Evolutionary conservation across 345 rosid genomes (phyloP), one percentile per base, ranked within the genome.

Genomic region (Populus tremula): DNA sequence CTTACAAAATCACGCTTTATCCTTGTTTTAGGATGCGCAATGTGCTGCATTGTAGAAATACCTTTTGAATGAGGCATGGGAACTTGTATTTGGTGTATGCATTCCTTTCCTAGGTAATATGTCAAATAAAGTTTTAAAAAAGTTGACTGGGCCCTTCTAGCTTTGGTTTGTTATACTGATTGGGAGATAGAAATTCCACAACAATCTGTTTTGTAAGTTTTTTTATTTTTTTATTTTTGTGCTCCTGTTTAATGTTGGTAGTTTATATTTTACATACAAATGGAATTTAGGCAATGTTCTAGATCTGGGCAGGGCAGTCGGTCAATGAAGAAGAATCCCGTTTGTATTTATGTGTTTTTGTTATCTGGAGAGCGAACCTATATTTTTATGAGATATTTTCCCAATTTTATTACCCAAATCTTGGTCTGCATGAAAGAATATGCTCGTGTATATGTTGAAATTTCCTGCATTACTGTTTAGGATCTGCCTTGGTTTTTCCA

Each of bases 1-100:
- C 84, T 84, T 74, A 33, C 47, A 47, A 69, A 69, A 23, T 74
- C 78, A 25, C 50, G 68, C 41, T 69, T 73, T 56, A 78, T 67
- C 49, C 73, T 54, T 78, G 65, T 67, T 59, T 56, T 72, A 56
- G 66, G 72, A 59, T 68, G 69, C 62, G 8, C 23, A 29, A 41
- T 16, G 31, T n/a, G 76, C 53, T 33, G 64, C 47, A 23, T 31
- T 69, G 45, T 67, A 27, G 27, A 39, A 16, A 36, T 25, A 18
- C 21, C 56, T 67, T 68, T 68, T 74, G 35, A 53, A 59, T 69
- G 72, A 50, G 79, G 23, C 36, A 18, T 21, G 36, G 71, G 53
- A 72, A 54, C 17, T 59, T 45, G 17, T 18, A 35, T 17, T 20
- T 47, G 61, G 29, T 59, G 64, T 25, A 65, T 75, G 63, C 63